Evolutionary conservation across 306 rosid genomes (phyloP), one percentile per base, ranked within the genome.

Genomic region (Albizia julibrissin): DNA sequence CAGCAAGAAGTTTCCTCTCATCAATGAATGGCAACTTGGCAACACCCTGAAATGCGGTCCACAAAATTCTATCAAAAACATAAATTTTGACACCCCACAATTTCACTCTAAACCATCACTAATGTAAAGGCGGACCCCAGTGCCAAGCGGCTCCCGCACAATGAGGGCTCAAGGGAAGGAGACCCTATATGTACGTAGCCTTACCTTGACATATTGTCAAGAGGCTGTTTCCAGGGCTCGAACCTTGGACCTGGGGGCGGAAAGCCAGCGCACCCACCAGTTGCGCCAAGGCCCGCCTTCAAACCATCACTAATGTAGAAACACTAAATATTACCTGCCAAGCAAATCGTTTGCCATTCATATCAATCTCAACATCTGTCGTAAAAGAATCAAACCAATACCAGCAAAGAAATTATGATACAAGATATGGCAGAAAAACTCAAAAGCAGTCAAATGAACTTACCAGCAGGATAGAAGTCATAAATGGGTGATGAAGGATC

Each of bases 11-110:
- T 86, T 93, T 95, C 88, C 50, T 92, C 90, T 95, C 99, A 73
- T 95, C 86, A 80, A 95, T 93, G 87, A 95, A 95, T 66, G 99
- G 99, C 90, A 95, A 89, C 91, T 95, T 95, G 79, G 93, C 99
- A 81, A 95, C 85, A 71, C 99, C 99, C 99, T 95, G 90, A 70
- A 75, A 76, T 19, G 44, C 40, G 50, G 54, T 34, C 61, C 84
- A 87, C 82, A 64, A 46, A 49, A 71, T 47, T 58, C 26, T 22
- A 58, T 58, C 8, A 49, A 76, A n/a, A 65, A 76, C 22, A 72
- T 39, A 31, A 71, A 80, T 68, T 46, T 78, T 69, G 65, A 75
- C 34, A 46, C 69, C 76, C 72, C 67, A 80, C 66, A n/a, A 67
- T 24, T 80, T 76, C 19, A 50, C 43, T 79, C 70, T 72, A 75